Percentiles rank a stretch among this genome's conserved stretches.
phyloP scores from a whole-genome alignment of 768 basidiomycete species.

The Amanita polypyramis region DNA sequence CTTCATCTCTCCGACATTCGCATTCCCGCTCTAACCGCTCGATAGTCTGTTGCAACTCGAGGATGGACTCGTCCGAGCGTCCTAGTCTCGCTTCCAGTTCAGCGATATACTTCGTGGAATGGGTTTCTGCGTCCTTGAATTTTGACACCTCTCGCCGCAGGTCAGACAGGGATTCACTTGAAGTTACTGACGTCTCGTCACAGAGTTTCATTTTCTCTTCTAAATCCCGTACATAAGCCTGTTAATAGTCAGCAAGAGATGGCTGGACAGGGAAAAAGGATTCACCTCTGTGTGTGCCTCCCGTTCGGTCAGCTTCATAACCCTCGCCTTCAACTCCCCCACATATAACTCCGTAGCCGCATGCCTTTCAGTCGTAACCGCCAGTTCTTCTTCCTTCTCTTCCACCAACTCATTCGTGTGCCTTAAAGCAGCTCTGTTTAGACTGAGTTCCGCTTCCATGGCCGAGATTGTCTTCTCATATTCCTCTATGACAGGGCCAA shows the following conservation, averaged over 20 bases:
- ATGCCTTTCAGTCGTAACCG: slow-evolving; percentile 56
- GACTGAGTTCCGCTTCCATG: slow-evolving; percentile 85
- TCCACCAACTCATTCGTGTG: slow-evolving; percentile 90
- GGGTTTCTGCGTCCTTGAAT: slow-evolving; percentile 65
- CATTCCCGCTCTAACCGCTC: slow-evolving; percentile 71
- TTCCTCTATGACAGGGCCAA: slow-evolving; percentile 96
- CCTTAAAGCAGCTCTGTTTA: slow-evolving; percentile 78
- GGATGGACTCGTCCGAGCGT: slow-evolving; percentile 69
- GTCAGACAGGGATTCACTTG: slow-evolving; percentile 72
- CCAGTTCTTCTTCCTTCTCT: slow-evolving; percentile 80
- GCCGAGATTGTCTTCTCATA: slow-evolving; percentile 96
- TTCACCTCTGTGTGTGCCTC: slow-evolving; percentile 86
- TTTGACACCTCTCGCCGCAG: slow-evolving; percentile 74
- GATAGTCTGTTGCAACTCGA: slow-evolving; percentile 57
- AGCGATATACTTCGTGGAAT: slow-evolving; percentile 68
- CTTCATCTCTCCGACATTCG: slow-evolving; percentile 63
- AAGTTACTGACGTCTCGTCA: slow-evolving; percentile 68
- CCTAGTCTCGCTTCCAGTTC: slow-evolving; percentile 79
- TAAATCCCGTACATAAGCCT: slow-evolving; percentile 91
- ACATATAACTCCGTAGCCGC: slow-evolving; percentile 77
- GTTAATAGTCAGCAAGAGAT: slow-evolving; percentile 10
- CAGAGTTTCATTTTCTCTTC: slow-evolving; percentile 85
- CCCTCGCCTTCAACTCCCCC: slow-evolving; percentile 70
- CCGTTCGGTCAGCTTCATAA: slow-evolving; percentile 77
- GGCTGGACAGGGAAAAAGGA: not conserved